phyloP scores from a whole-genome alignment of 2,329 filamentous ascomycete genomes.

The Leptographium lundbergii region DNA sequence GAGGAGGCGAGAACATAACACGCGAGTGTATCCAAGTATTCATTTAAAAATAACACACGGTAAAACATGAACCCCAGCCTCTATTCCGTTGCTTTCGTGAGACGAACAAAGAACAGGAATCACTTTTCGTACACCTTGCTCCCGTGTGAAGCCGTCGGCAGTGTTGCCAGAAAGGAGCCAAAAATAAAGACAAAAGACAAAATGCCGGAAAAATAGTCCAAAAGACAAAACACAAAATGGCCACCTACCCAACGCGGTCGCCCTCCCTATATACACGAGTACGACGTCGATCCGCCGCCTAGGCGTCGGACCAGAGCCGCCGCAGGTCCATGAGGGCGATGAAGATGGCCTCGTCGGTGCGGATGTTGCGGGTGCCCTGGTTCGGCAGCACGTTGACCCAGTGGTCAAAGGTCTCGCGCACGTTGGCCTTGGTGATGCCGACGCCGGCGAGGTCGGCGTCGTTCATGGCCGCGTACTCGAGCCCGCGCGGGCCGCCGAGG shows the following conservation, averaged over 20 bases:
- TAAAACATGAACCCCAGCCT: no score
- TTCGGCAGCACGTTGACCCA: constrained; percentile 74
- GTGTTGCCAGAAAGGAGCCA: no score
- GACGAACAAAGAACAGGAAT: no score
- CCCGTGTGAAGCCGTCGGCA: no score
- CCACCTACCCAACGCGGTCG: background rate
- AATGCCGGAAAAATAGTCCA: no score
- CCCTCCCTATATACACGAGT: background rate
- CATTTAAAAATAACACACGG: no score
- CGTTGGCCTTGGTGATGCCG: constrained; percentile 50
- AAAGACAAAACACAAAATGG: no score
- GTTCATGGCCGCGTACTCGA: constrained; percentile 62
- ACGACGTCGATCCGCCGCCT: background rate
- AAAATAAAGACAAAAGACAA: no score
- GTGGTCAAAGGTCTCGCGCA: constrained; percentile 63
- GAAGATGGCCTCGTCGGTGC: constrained; percentile 74
- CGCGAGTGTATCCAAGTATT: no score
- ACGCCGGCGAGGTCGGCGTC: constrained; percentile 42
- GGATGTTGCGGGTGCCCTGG: constrained; percentile 70
- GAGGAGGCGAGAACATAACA: no score
- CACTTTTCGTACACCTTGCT: no score
- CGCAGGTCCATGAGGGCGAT: constrained; percentile 60
- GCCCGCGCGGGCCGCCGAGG: constrained; percentile 67
- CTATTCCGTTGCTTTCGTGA: no score
- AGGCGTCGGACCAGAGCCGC: constrained; percentile 35